These are phyloP conservation scores for Brassica balearica DNA, from an alignment of 441 rosid species.

Conservation along the genomic window DNA sequence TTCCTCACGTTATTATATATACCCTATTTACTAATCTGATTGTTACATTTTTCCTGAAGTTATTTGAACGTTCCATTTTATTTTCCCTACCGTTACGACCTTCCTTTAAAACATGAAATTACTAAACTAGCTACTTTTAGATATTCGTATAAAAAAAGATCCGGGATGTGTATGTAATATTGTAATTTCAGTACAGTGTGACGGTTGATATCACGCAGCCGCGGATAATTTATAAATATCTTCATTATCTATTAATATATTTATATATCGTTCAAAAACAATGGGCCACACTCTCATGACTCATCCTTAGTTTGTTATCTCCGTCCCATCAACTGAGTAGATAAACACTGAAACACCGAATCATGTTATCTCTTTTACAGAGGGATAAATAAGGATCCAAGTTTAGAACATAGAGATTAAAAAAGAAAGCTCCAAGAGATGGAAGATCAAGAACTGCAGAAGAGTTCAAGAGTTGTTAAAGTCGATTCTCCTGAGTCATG, in stretches of 20 bases:
- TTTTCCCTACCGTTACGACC: background rate
- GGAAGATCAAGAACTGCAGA: conserved; percentile 60
- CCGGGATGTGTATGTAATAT: background rate
- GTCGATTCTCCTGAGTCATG: conserved; percentile 70
- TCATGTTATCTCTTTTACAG: background rate
- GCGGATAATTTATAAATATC: background rate
- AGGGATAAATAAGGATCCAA: conserved; percentile 17
- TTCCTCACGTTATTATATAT: too few species aligned
- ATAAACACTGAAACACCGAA: conserved; percentile 30
- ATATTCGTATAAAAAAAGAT: background rate
- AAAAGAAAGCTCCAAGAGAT: conserved; percentile 36
- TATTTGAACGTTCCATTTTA: background rate
- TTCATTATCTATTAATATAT: background rate
- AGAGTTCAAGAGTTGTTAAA: conserved; percentile 60
- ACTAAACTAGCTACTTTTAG: background rate
- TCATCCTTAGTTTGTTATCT: conserved; percentile 7
- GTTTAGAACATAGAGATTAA: background rate
- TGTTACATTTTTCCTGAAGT: background rate
- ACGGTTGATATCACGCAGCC: background rate
- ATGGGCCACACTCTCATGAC: conserved; percentile 23
- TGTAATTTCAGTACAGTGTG: background rate
- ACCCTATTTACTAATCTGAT: conserved; percentile 2
- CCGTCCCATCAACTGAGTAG: conserved; percentile 23
- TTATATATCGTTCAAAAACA: background rate
- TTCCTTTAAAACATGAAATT: background rate